Evolutionary conservation across 805 yeast genomes (phyloP), one percentile per base, ranked within the genome.

Genomic region (Barnettozyma californica): DNA sequence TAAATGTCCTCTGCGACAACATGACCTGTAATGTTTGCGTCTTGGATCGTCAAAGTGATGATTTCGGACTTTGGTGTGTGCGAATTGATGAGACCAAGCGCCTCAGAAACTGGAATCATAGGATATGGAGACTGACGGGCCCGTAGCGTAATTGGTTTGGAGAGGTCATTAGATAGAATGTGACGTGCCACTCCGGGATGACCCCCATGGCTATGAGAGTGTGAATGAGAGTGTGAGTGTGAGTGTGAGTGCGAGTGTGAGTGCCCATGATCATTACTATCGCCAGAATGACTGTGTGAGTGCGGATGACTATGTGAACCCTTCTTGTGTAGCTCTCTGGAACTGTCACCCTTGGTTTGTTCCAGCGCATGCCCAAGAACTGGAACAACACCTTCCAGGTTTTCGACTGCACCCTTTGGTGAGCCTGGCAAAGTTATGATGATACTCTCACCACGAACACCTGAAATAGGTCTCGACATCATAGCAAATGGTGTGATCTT

Each of bases 371-470:
- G 82, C 1, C 68, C 66, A 35, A 77, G 51, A 2, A 69, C 63
- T 1, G 54, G 60, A 1, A 67, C 40, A 10, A 77, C 50, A 0
- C 78, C 72, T 14, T 59, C 62, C 27, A 75, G 50, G 51, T 74
- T 74, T 55, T 77, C 81, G 1, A 51, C 51, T 0, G 77, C 75
- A 1, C 73, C 82, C 48, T 68, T 74, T 1, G 78, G 76, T 1
- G 80, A 75, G 0, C 83, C 83, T 0, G 83, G 83, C 4, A 77
- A 59, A 0, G 81, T 74, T 11, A 77, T 54, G 0, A 77, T 61
- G 37, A 77, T 51, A 0, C 72, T 51, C 20, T 65, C 57, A 25
- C 63, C 61, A 13, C 60, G 55, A 2, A 70, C 63, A 3, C 83
- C 83, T 2, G 80, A 78, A 5, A 73, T 74, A 1, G 80, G 80